Evolutionary conservation across 768 basidiomycete species (phyloP), one percentile per base, ranked within the genome.

Genomic region (Daedaleopsis nitida): DNA sequence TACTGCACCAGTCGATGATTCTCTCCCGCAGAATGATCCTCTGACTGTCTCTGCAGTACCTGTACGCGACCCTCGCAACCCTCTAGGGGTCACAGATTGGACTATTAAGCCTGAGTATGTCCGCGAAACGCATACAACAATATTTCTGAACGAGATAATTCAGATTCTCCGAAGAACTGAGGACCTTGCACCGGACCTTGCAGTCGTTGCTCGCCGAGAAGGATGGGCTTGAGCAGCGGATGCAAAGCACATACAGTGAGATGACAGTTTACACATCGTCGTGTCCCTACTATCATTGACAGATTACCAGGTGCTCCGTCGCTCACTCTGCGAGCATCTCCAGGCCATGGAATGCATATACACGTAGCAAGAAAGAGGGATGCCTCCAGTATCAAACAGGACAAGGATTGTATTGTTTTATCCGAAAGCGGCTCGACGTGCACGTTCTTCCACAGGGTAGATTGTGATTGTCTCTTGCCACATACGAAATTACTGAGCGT

Each of bases 311-410:
- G 77, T 73, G 83, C 86, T 1, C 85, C 88, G 23, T 92, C 92
- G 13, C 69, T 94, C 62, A 86, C 89, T 13, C 78, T 94, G 48
- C 86, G 91, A 42, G 83, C 85, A 24, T 87, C 83, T 0, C 81
- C 86, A 17, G 80, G 80, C 11, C 84, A 86, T 47, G 92, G 92
- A 6, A 83, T 87, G 79, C 88, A 91, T 70, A 81, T 93, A 44
- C 92, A 93, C 64, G 74, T 94, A 27, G 78, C 80, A 27, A 84
- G 81, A 6, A 92, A 85, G 71, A 84, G 86, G 32, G 89, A 91
- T 61, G 81, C 80, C 52, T 67, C 68, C 13, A 80, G 75, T 60
- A 66, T 89, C 37, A 79, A 80, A 62, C 68, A 68, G 13, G 77
- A 84, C 24, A 64, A 78, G 11, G 74, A 74, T 7, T 92, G 93